A percentile compares a stretch with the other conserved stretches of the same genome.
These are phyloP conservation scores for Lactifluus pinguis DNA, from an alignment of 768 basidiomycete genomes.

Conservation along the genomic window DNA sequence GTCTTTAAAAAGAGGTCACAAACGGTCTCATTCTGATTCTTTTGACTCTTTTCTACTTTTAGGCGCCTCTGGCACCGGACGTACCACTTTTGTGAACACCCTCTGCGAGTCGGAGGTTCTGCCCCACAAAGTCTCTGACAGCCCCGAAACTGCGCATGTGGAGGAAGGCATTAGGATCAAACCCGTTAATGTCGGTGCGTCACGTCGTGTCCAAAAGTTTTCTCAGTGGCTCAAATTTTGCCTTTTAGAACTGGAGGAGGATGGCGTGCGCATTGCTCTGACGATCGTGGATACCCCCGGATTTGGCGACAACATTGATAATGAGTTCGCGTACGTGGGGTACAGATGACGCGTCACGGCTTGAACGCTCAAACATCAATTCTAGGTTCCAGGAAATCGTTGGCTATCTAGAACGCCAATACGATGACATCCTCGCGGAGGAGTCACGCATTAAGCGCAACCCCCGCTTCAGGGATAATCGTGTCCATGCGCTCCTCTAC, in stretches of 20 bases:
- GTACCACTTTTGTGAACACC: constrained; percentile 98
- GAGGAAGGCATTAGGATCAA: constrained; percentile 95
- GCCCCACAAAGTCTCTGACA: constrained; percentile 75
- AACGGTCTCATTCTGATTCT: constrained; percentile 6
- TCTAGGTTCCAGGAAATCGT: constrained; percentile 93
- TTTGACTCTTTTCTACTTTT: neutral
- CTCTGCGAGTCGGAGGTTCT: constrained; percentile 95
- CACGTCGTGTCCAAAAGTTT: neutral
- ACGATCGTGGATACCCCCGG: constrained; percentile 99
- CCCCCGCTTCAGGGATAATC: constrained; percentile 96
- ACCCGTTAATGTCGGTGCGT: constrained; percentile 85
- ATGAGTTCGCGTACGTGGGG: constrained; percentile 83
- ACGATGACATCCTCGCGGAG: constrained; percentile 96
- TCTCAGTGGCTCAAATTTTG: neutral
- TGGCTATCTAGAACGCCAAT: constrained; percentile 94
- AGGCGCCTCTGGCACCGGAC: constrained; percentile 97
- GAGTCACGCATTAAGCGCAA: constrained; percentile 99
- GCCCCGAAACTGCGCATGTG: constrained; percentile 82
- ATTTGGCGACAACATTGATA: constrained; percentile 98
- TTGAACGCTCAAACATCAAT: neutral
- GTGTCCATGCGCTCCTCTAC: constrained; percentile 92
- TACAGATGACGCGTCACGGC: neutral
- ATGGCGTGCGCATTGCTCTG: constrained; percentile 94
- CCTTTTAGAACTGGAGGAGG: constrained; percentile 84
- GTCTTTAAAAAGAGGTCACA: constrained; percentile 5